Evolutionary conservation across 352 stramenopile genomes (phyloP).

Genomic region (Pythium rishiriense): DNA sequence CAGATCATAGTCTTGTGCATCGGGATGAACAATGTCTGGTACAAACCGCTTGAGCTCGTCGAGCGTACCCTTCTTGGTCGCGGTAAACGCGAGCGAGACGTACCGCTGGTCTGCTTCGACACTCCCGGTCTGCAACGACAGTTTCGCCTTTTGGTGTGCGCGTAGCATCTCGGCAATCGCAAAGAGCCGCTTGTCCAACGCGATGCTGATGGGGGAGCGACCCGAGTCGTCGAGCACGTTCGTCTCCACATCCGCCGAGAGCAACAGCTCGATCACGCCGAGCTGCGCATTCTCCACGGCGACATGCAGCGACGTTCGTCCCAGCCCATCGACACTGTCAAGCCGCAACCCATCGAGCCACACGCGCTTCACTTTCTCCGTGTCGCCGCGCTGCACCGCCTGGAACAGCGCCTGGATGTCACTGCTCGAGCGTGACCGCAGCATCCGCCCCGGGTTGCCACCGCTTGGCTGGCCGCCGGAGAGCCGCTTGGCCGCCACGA

Average conservation of each 20-base stretch:
- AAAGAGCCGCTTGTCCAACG: slow-evolving; percentile 56
- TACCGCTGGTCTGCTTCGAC: slow-evolving; percentile 40
- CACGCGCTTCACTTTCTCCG: slow-evolving; percentile 72
- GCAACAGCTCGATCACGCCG: slow-evolving; percentile 69
- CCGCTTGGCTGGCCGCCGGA: neutral
- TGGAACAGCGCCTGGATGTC: slow-evolving; percentile 56
- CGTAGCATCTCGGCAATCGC: slow-evolving; percentile 66
- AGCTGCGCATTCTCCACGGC: slow-evolving; percentile 73
- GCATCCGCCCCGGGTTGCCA: neutral
- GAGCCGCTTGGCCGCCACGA: neutral
- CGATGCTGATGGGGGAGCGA: slow-evolving; percentile 67
- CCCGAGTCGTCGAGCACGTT: slow-evolving; percentile 54
- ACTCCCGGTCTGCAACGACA: slow-evolving; percentile 32
- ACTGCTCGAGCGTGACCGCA: slow-evolving; percentile 29
- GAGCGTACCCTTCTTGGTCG: slow-evolving; percentile 53
- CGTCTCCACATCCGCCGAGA: slow-evolving; percentile 68
- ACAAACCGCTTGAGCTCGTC: slow-evolving; percentile 52
- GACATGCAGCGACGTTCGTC: slow-evolving; percentile 74
- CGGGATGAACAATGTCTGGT: slow-evolving; percentile 51
- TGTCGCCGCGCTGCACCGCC: slow-evolving; percentile 62
- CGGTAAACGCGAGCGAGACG: slow-evolving; percentile 56
- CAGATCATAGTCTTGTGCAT: slow-evolving; percentile 77
- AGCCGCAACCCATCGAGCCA: slow-evolving; percentile 70
- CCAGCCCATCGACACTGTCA: slow-evolving; percentile 50
- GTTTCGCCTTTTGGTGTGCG: slow-evolving; percentile 53